These are phyloP conservation scores for Tulasnella calospora DNA, from an alignment of 768 basidiomycete species.

Conservation along the genomic window DNA sequence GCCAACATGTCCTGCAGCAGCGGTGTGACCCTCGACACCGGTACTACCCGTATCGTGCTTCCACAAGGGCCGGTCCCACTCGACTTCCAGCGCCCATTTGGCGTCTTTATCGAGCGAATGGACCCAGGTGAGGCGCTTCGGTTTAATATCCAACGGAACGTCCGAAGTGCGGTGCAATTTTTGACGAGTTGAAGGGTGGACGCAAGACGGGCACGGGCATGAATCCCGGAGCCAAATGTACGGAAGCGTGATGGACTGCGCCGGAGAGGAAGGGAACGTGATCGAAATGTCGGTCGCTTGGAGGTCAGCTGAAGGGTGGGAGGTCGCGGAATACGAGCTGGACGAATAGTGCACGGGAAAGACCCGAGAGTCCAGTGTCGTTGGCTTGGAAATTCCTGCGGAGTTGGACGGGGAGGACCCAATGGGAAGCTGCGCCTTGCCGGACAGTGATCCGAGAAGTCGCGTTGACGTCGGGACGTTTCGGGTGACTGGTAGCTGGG, in stretches of 20 bases:
- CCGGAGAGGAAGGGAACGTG: conserved; percentile 16
- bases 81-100: conserved; percentile 18
- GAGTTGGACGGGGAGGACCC: not conserved
- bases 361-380: not conserved
- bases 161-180: conserved; percentile 70
- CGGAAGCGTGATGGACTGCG: conserved; percentile 42
- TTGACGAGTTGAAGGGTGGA: conserved; percentile 75
- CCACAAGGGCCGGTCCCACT: conserved; percentile 18
- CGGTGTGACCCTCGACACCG: conserved; percentile 19
- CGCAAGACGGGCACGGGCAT: conserved; percentile 64
- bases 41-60: conserved; percentile 18
- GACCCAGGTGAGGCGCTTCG: conserved; percentile 42
- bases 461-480: conserved; percentile 8
- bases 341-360: not conserved
- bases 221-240: conserved; percentile 81
- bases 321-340: conserved; percentile 5
- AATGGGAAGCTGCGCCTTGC: conserved; percentile 7
- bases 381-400: not conserved
- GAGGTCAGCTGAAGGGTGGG: conserved; percentile 2
- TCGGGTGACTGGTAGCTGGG: conserved; percentile 1
- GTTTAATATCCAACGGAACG: conserved; percentile 46
- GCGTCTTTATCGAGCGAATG: not conserved
- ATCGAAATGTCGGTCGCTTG: not conserved
- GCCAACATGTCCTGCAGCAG: not conserved
- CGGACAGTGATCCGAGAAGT: not conserved